Conservation (phyloP, 164 flowering plant species). For the Umbilicus rupestris region DNA sequence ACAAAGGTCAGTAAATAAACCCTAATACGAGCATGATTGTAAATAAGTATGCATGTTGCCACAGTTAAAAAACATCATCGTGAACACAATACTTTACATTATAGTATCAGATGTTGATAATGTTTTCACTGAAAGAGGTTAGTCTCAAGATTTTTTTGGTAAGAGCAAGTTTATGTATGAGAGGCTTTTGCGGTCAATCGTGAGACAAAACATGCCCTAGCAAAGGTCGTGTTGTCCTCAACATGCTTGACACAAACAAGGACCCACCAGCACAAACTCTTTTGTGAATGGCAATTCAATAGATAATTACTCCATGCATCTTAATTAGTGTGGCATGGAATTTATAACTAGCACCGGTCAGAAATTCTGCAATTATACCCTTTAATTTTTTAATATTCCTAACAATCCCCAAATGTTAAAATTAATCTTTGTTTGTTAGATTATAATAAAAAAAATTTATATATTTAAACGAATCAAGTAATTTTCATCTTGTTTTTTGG, state of each 20-base stretch:
- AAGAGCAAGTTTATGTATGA: not conserved
- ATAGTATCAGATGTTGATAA: not conserved
- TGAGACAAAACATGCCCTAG: conserved; percentile 7
- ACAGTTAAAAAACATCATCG: not conserved
- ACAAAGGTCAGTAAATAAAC: not conserved
- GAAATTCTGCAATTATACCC: too few relatives aligned
- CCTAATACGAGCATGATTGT: conserved; percentile 2
- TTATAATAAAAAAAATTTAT: too few relatives aligned
- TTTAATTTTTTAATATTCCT: too few relatives aligned
- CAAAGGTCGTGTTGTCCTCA: conserved; percentile 2
- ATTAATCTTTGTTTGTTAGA: not conserved
- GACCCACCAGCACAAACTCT: not conserved
- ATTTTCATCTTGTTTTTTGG: too few relatives aligned
- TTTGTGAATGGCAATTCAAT: not conserved
- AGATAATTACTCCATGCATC: not conserved
- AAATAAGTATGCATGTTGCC: conserved; percentile 1
- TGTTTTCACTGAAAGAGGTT: not conserved
- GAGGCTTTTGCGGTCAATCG: not conserved
- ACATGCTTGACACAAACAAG: not conserved
- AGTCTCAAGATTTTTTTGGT: not conserved
- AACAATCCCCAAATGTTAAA: not conserved
- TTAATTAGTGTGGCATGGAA: not conserved
- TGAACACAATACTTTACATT: not conserved
- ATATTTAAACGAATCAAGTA: too few relatives aligned
- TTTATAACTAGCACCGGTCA: too few relatives aligned